A percentile compares a stretch with the other conserved stretches of the same genome.
Conservation (phyloP, 2,329 filamentous ascomycete species). For the Epichloe amarillans region DNA sequence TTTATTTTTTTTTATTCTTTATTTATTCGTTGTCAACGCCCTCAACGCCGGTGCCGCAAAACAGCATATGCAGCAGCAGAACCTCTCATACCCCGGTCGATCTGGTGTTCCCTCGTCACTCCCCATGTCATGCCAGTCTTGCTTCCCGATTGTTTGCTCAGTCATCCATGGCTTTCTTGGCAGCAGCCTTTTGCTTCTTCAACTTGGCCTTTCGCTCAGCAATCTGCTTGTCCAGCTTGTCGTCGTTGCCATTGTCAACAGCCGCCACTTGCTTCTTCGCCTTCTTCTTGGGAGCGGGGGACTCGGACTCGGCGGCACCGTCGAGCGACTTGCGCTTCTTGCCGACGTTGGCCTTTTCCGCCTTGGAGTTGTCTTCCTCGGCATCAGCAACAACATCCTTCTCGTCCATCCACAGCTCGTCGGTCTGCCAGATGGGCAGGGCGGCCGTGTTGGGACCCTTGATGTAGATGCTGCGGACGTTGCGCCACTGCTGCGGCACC, state of each 20-base stretch:
- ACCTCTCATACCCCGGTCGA: not conserved
- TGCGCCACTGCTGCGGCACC: slow-evolving; percentile 77
- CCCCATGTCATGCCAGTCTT: not conserved
- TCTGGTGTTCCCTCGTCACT: not conserved
- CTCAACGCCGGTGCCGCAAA: slow-evolving; percentile 19
- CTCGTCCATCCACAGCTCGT: slow-evolving; percentile 79
- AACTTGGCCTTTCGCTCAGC: slow-evolving; percentile 43
- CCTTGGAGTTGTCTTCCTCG: slow-evolving; percentile 35
- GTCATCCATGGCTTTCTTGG: slow-evolving; percentile 36
- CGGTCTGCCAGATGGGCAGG: slow-evolving; percentile 86
- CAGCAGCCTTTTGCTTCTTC: slow-evolving; percentile 45
- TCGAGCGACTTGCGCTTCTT: slow-evolving; percentile 49
- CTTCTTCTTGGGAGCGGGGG: slow-evolving; percentile 26
- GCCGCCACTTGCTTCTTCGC: slow-evolving; percentile 20
- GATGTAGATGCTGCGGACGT: slow-evolving; percentile 72
- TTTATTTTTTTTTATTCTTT: slow-evolving; percentile 7
- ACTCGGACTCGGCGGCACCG: slow-evolving; percentile 26
- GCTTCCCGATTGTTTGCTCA: slow-evolving; percentile 10
- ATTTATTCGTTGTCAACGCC: slow-evolving; percentile 7
- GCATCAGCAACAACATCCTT: slow-evolving; percentile 56
- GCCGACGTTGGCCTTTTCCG: slow-evolving; percentile 42
- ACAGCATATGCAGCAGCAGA: slow-evolving; percentile 8
- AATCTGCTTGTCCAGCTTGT: slow-evolving; percentile 44
- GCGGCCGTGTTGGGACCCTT: slow-evolving; percentile 82
- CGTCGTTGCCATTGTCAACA: slow-evolving; percentile 33